Evolutionary conservation across 768 basidiomycete genomes (phyloP).

Genomic region (Psilocybe subaeruginosa): DNA sequence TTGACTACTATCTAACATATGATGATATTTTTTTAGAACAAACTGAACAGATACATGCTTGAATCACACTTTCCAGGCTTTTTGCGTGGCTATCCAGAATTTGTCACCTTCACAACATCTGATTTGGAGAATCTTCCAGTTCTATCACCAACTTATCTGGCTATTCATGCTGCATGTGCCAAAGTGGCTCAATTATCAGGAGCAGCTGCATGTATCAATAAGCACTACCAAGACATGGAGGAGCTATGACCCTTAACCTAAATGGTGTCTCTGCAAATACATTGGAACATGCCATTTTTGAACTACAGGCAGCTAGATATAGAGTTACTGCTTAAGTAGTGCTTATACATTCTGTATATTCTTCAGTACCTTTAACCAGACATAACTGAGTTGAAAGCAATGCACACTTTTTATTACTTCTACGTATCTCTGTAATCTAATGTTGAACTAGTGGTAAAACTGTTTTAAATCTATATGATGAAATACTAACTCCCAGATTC

Average conservation of each 20-base stretch:
- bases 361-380: no score
- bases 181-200: slow-evolving; percentile 42
- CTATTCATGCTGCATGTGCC: slow-evolving; percentile 14
- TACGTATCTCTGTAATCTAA: no score
- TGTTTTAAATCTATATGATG: no score
- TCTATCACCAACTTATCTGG: slow-evolving; percentile 33
- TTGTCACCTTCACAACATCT: neutral
- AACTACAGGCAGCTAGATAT: slow-evolving; percentile 5
- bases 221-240: slow-evolving; percentile 13
- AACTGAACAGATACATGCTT: slow-evolving; percentile 24
- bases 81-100: slow-evolving; percentile 18
- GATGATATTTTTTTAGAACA: slow-evolving; percentile 13
- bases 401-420: no score
- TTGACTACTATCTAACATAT: neutral
- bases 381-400: no score
- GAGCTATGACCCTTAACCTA: slow-evolving; percentile 13
- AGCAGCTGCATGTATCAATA: slow-evolving; percentile 33
- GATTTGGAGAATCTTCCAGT: slow-evolving; percentile 27
- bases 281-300: slow-evolving; percentile 19
- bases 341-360: no score
- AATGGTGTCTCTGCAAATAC: slow-evolving; percentile 16
- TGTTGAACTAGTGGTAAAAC: no score
- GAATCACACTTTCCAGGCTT: slow-evolving; percentile 2
- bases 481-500: no score
- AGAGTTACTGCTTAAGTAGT: no score